Evolutionary conservation across 2,329 filamentous ascomycete species (phyloP).

Genomic region (Penicillium sclerotiorum): DNA sequence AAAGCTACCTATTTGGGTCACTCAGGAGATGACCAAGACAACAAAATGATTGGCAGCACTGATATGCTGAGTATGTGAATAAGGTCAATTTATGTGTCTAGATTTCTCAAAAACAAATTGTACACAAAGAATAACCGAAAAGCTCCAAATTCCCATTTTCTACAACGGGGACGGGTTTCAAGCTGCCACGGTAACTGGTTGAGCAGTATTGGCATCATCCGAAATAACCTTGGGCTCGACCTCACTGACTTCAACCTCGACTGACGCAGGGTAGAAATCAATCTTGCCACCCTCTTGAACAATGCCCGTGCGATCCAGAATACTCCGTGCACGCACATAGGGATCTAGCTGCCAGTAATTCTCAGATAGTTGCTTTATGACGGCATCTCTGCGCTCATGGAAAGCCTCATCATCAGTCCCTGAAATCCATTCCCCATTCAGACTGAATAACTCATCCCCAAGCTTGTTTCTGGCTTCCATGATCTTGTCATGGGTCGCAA

Average conservation of each 20-base stretch:
- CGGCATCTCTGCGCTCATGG: conserved; percentile 3
- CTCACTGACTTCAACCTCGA: too few relatives aligned
- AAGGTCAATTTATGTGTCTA: too few relatives aligned
- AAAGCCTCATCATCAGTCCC: conserved; percentile 1
- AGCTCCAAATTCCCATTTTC: neutral
- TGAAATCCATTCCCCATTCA: conserved; percentile 15
- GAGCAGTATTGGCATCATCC: neutral
- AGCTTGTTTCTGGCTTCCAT: conserved; percentile 12
- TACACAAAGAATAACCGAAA: neutral
- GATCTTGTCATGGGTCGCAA: conserved; percentile 1
- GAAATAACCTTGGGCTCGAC: neutral
- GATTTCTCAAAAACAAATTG: too few relatives aligned
- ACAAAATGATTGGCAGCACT: too few relatives aligned
- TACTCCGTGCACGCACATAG: conserved; percentile 13
- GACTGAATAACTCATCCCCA: conserved; percentile 12
- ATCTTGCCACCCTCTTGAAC: conserved; percentile 18
- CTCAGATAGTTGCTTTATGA: conserved; percentile 12
- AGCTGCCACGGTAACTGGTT: neutral
- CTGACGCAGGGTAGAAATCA: conserved; percentile 16
- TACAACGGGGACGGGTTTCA: neutral
- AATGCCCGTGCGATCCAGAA: conserved; percentile 21
- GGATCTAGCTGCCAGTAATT: conserved; percentile 21
- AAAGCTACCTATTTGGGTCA: too few relatives aligned
- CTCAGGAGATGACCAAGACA: too few relatives aligned
- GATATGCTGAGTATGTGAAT: too few relatives aligned